Conservation (phyloP, 1,284 basidiomycete species). For the Tilletia indica region DNA sequence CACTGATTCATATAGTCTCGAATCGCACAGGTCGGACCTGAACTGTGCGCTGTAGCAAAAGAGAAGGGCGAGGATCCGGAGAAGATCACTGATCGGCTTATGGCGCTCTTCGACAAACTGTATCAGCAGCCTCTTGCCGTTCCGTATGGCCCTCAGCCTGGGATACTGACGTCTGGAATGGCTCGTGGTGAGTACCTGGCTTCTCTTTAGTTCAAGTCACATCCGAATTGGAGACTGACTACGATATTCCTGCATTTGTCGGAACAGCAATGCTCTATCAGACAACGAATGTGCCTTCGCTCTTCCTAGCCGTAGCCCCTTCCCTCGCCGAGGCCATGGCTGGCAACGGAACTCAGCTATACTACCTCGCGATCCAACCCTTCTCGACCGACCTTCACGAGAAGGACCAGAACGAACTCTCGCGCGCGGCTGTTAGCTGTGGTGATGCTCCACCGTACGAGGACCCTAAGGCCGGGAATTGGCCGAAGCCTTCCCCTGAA, state of each 20-base stretch:
- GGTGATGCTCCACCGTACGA: slow-evolving; percentile 26
- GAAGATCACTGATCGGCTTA: slow-evolving; percentile 24
- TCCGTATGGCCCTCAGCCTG: slow-evolving; percentile 49
- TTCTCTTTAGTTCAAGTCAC: no score
- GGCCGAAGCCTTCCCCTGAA: neutral
- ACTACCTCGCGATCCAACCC: neutral
- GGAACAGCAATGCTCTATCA: slow-evolving; percentile 36
- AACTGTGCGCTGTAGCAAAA: slow-evolving; percentile 25
- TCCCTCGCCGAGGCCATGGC: slow-evolving; percentile 33
- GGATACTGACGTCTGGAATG: slow-evolving; percentile 56
- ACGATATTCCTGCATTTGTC: no score
- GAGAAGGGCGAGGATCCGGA: slow-evolving; percentile 22
- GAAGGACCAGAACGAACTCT: slow-evolving; percentile 23
- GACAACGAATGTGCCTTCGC: slow-evolving; percentile 30
- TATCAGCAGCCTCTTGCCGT: slow-evolving; percentile 24
- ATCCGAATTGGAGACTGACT: no score
- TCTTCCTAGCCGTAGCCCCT: slow-evolving; percentile 32
- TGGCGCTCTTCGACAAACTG: slow-evolving; percentile 1
- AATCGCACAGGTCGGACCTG: slow-evolving; percentile 22
- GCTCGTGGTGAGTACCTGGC: slow-evolving; percentile 34
- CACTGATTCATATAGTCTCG: no score
- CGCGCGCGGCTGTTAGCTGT: slow-evolving; percentile 28
- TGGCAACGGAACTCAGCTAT: slow-evolving; percentile 42
- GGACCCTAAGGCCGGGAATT: neutral
- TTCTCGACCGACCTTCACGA: slow-evolving; percentile 9